Percentiles rank a stretch among this genome's conserved stretches.
These are phyloP conservation scores for Acorus gramineus DNA, from an alignment of 106 monocot species.

Conservation along the genomic window DNA sequence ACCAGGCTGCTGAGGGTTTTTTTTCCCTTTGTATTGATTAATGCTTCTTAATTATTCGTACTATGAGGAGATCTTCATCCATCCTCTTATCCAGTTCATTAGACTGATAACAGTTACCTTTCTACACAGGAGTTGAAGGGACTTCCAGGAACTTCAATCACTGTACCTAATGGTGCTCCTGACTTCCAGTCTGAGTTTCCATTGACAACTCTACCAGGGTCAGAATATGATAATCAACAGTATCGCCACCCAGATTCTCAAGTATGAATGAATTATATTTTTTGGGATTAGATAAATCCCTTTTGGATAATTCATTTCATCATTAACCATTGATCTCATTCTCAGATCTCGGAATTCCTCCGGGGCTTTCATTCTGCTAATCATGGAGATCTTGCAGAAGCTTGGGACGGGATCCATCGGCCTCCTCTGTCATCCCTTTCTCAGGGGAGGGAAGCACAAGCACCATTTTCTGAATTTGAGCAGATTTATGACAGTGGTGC, in stretches of 20 bases:
- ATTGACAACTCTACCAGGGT: constrained; percentile 50
- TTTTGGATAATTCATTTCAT: neutral
- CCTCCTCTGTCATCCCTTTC: constrained; percentile 21
- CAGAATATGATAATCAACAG: constrained; percentile 45
- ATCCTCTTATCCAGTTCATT: too few relatives aligned
- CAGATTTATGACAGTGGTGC: constrained; percentile 35
- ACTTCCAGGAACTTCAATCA: constrained; percentile 43
- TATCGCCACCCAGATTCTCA: constrained; percentile 32
- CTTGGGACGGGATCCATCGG: constrained; percentile 43
- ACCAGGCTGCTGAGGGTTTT: too few relatives aligned
- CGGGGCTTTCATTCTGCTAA: constrained; percentile 30
- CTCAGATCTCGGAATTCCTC: constrained; percentile 45
- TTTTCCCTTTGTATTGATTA: too few relatives aligned
- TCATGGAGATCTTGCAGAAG: constrained; percentile 40
- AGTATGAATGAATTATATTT: constrained; percentile 16
- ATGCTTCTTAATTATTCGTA: too few relatives aligned
- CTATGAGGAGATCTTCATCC: too few relatives aligned
- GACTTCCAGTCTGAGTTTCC: constrained; percentile 36
- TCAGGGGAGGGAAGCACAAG: constrained; percentile 31
- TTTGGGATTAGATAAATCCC: neutral
- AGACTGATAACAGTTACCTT: too few relatives aligned
- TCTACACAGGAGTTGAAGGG: constrained; percentile 43
- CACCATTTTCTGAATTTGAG: constrained; percentile 38
- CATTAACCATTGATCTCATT: constrained; percentile 10
- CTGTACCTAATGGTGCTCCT: constrained; percentile 25